Evolutionary conservation across 129 eudicot species (phyloP).

Genomic region (Logfia minima): DNA sequence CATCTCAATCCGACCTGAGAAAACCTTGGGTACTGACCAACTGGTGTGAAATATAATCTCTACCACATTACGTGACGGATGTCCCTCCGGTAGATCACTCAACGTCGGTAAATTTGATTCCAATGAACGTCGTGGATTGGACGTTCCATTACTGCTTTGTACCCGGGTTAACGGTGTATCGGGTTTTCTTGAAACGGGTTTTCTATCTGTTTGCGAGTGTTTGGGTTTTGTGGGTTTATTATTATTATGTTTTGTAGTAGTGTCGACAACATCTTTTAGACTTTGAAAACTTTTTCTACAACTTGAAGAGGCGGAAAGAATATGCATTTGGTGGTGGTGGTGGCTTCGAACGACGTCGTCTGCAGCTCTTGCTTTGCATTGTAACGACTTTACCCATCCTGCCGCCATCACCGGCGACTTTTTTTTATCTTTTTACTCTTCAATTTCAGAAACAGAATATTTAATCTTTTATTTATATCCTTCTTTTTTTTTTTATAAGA

Average conservation of each 20-base stretch:
- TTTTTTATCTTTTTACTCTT: background rate
- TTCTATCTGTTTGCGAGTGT: slow-evolving; percentile 19
- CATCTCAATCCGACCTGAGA: slow-evolving; percentile 84
- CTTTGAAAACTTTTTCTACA: slow-evolving; percentile 61
- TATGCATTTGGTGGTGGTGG: slow-evolving; percentile 26
- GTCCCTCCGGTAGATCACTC: slow-evolving; percentile 75
- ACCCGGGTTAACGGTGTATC: slow-evolving; percentile 33
- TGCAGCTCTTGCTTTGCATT: slow-evolving; percentile 76
- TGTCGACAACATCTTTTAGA: slow-evolving; percentile 63
- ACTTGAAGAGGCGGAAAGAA: slow-evolving; percentile 53
- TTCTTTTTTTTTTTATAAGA: background rate
- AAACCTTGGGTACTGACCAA: slow-evolving; percentile 69
- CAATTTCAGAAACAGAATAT: background rate
- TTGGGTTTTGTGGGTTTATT: slow-evolving; percentile 43
- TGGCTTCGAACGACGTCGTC: slow-evolving; percentile 69
- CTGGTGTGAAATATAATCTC: slow-evolving; percentile 89
- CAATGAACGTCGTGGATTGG: slow-evolving; percentile 28
- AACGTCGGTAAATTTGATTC: slow-evolving; percentile 69
- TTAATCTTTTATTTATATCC: background rate
- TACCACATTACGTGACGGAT: slow-evolving; percentile 92
- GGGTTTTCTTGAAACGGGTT: slow-evolving; percentile 40
- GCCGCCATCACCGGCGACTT: slow-evolving; percentile 52
- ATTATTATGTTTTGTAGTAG: slow-evolving; percentile 22
- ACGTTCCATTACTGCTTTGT: slow-evolving; percentile 6
- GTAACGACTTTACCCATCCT: slow-evolving; percentile 83